A percentile compares a stretch with the other conserved stretches of the same genome.
Evolutionary conservation across 2,329 filamentous ascomycete species (phyloP).

Genomic region (Podosphaera aphanis): DNA sequence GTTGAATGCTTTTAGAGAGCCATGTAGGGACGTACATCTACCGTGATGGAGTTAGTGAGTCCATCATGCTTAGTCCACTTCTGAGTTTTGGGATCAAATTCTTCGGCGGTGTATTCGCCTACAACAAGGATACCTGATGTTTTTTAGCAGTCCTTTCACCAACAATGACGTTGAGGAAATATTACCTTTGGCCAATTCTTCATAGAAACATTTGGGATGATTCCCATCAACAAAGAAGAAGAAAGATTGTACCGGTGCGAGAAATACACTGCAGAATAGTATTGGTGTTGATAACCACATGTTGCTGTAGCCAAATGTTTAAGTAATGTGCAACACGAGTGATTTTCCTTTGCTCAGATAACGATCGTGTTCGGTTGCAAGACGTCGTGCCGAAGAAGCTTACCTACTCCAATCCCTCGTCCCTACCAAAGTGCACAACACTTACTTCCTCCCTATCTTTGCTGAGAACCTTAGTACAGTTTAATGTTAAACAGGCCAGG

Average conservation of each 20-base stretch:
- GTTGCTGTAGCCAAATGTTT: constrained; percentile 3
- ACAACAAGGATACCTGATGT: constrained; percentile 52
- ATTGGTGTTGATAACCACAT: constrained; percentile 42
- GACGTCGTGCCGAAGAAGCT: no score
- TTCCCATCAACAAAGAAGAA: constrained; percentile 89
- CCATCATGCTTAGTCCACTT: constrained; percentile 50
- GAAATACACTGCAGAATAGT: constrained; percentile 35
- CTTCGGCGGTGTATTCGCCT: constrained; percentile 70
- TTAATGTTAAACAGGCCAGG: no score
- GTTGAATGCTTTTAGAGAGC: background rate
- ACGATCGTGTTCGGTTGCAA: no score
- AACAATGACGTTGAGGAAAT: no score
- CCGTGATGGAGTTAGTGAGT: constrained; percentile 69
- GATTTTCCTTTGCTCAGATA: background rate
- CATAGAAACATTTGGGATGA: constrained; percentile 84
- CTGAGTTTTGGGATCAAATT: constrained; percentile 49
- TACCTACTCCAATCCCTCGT: no score
- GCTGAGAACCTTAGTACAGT: no score
- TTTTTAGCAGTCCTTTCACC: no score
- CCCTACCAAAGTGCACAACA: no score
- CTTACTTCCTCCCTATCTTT: no score
- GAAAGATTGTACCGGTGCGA: constrained; percentile 50
- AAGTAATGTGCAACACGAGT: background rate
- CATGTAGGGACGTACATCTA: constrained; percentile 36
- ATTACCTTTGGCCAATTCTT: constrained; percentile 79